Evolutionary conservation across 2,329 filamentous ascomycete genomes (phyloP).

Genomic region (Zasmidium citrigriseum): DNA sequence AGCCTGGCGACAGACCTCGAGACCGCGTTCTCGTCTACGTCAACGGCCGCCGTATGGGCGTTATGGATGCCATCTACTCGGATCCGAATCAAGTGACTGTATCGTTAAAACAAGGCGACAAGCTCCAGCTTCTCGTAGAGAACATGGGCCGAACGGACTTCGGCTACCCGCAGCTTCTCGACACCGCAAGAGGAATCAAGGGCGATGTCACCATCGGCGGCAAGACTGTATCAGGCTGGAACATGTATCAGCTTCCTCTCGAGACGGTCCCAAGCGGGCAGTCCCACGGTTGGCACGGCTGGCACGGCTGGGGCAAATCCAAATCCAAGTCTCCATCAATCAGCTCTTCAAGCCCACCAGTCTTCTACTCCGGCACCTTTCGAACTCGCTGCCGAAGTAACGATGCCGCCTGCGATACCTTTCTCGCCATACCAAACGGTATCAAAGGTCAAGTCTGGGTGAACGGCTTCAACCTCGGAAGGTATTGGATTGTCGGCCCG

Average conservation of each 20-base stretch:
- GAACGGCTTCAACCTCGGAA: slow-evolving; percentile 15
- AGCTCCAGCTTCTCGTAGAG: slow-evolving; percentile 49
- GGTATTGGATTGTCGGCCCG: slow-evolving; percentile 14
- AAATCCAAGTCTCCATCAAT: not conserved
- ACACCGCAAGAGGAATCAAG: slow-evolving; percentile 51
- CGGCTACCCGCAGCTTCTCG: slow-evolving; percentile 35
- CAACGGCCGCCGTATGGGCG: slow-evolving; percentile 44
- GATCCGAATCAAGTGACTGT: slow-evolving; percentile 42
- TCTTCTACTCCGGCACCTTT: slow-evolving; percentile 29
- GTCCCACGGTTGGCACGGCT: not conserved
- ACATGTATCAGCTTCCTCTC: slow-evolving; percentile 40
- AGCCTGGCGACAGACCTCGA: slow-evolving; percentile 47
- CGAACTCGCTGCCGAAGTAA: not conserved
- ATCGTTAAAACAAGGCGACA: slow-evolving; percentile 42
- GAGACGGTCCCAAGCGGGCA: not conserved
- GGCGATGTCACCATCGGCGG: slow-evolving; percentile 45
- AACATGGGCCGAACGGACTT: slow-evolving; percentile 56
- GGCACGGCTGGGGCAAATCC: not conserved
- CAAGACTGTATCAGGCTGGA: slow-evolving; percentile 40
- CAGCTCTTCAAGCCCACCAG: slow-evolving; percentile 1
- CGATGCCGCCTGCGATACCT: slow-evolving; percentile 6
- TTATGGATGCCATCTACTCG: slow-evolving; percentile 51
- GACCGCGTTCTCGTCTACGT: slow-evolving; percentile 53
- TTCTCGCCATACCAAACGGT: slow-evolving; percentile 8
- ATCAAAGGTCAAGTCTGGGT: slow-evolving; percentile 13